Evolutionary conservation across 2,329 filamentous ascomycete species (phyloP), one percentile per base, ranked within the genome.

Genomic region (Colletotrichum plurivorum): DNA sequence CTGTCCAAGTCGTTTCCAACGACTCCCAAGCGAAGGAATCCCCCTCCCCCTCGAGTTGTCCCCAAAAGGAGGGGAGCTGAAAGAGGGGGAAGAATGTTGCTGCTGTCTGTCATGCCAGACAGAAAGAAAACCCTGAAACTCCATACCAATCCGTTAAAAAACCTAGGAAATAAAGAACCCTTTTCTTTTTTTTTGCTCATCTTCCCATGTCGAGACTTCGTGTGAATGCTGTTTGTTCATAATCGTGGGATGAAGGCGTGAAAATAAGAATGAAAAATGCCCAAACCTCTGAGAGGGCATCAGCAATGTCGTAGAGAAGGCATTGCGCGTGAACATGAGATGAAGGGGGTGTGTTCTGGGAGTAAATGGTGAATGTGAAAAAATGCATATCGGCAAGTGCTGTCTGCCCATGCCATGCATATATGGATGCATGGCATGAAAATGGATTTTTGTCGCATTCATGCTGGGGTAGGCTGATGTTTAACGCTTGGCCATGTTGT

Each of bases 401-500:
- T 63, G 46, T 41, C 20, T 48, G 60, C 18, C 60, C 46, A 41
- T 25, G 6, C 31, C 31, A 36, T 12, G 31, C 31, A 36, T 10
- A 36, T 9, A 36, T 3, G 31, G 3, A 36, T 36, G 31, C 31
- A 36, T 36, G 46, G 45, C 13, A 41, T 54, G 39, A 54, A 41
- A 48, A 41, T 16, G 13, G 39, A 63, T 46, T 43, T 36, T 31
- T 27, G n/a, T 64, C 54, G 53, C 52, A 52, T 39, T 59, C 39
- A 54, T 54, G 48, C 54, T 36, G 36, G 39, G n/a, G 48, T 43
- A 36, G 27, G 22, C 41, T 53, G 60, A 16, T 63, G 22, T 46
- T 67, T 72, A 73, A 36, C 71, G 71, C 60, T 76, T 76, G 59
- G 78, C 66, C 66, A 69, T 69, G 55, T 69, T 69, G 43, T 65